Conservation (phyloP, 2,329 filamentous ascomycete genomes). For the Penicillium expansum region DNA sequence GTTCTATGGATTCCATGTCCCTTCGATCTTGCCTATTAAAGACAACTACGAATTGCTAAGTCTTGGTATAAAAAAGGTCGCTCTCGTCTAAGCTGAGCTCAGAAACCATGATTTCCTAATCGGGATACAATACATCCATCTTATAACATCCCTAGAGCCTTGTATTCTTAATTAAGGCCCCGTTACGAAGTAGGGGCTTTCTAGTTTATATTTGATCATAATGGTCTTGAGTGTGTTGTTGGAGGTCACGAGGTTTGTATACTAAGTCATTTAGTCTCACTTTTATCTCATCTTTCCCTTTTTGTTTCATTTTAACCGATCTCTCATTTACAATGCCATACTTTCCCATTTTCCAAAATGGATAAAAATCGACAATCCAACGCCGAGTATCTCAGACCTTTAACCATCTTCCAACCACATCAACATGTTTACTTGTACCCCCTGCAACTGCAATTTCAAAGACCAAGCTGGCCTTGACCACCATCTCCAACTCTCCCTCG, state of each 20-base stretch:
- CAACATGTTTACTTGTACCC: background rate
- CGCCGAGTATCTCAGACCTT: background rate
- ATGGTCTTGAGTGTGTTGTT: too few relatives aligned
- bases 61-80: too few relatives aligned
- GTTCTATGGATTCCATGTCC: background rate
- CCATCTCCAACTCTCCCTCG: background rate
- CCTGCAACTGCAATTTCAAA: background rate
- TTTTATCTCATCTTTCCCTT: background rate
- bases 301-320: background rate
- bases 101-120: too few relatives aligned
- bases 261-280: background rate
- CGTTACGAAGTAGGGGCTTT: too few relatives aligned
- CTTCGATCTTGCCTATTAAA: background rate
- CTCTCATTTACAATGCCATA: background rate
- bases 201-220: too few relatives aligned
- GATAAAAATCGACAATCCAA: background rate
- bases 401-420: background rate
- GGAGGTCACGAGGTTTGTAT: background rate
- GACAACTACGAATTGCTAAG: too few relatives aligned
- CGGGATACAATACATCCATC: too few relatives aligned
- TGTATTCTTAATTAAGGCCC: too few relatives aligned
- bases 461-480: background rate
- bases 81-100: too few relatives aligned
- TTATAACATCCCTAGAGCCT: too few relatives aligned
- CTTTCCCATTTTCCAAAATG: background rate